Percentiles rank a stretch among this genome's conserved stretches.
Conservation (phyloP, 2,329 filamentous ascomycete genomes). For the Colletotrichum truncatum region DNA sequence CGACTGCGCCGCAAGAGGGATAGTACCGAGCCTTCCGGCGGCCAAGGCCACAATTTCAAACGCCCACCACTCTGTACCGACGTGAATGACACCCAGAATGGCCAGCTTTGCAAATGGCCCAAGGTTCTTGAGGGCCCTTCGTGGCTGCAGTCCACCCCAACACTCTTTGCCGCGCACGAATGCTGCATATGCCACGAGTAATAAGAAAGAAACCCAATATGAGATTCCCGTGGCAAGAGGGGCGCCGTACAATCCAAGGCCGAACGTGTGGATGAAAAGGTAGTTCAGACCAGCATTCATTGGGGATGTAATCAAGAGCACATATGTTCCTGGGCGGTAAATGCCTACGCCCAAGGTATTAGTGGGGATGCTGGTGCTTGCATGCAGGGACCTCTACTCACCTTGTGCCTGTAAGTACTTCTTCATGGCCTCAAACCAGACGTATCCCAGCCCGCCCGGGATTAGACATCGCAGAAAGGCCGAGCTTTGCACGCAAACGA, state of each 20-base stretch:
- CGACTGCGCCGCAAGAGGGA: constrained; percentile 82
- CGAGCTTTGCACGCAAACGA: constrained; percentile 78
- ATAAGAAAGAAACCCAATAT: constrained; percentile 85
- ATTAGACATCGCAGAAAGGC: constrained; percentile 78
- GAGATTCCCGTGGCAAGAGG: constrained; percentile 84
- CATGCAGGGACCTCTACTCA: constrained; percentile 49
- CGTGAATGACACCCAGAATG: constrained; percentile 79
- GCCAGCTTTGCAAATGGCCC: constrained; percentile 79
- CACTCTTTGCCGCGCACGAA: constrained; percentile 78
- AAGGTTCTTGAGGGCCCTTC: constrained; percentile 72
- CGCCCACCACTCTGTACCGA: constrained; percentile 94
- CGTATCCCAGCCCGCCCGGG: constrained; percentile 84
- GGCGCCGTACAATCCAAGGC: constrained; percentile 79
- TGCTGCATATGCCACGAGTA: constrained; percentile 77
- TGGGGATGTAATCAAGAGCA: constrained; percentile 83
- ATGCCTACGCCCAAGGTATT: constrained; percentile 50
- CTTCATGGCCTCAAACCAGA: constrained; percentile 89
- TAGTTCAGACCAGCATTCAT: constrained; percentile 85
- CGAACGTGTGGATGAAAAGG: constrained; percentile 77
- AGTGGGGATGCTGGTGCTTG: constrained; percentile 12
- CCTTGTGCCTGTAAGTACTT: constrained; percentile 90
- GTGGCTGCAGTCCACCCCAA: constrained; percentile 78
- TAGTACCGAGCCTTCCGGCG: constrained; percentile 81
- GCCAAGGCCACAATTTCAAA: constrained; percentile 90
- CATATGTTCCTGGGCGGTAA: constrained; percentile 85